phyloP scores from a whole-genome alignment of 78 protist species.

The Capsaspora owczarzaki region DNA sequence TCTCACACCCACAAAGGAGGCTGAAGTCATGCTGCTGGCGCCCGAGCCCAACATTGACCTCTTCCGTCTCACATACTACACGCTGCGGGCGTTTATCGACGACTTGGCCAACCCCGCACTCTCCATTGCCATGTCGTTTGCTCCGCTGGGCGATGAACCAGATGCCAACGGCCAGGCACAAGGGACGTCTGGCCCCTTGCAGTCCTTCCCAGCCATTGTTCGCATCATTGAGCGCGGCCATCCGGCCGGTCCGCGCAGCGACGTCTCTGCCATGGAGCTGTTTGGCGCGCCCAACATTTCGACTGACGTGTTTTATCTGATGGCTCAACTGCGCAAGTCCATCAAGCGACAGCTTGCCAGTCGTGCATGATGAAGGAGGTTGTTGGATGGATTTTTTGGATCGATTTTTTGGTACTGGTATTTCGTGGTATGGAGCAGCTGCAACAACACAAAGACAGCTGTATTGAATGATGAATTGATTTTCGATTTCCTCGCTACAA shows the following conservation, averaged over 20 bases:
- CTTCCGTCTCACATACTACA: background rate
- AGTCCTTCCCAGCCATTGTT: constrained; percentile 1
- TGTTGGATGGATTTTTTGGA: too few species aligned
- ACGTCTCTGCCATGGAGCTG: constrained; percentile 15
- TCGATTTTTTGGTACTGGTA: too few species aligned
- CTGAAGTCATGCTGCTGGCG: background rate
- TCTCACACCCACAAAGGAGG: constrained; percentile 20
- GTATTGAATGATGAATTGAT: too few species aligned
- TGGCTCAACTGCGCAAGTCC: background rate
- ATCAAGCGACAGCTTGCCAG: background rate
- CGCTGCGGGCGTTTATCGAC: background rate
- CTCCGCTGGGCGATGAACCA: background rate
- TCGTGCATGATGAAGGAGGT: too few species aligned
- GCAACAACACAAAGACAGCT: too few species aligned
- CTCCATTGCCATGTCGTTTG: constrained; percentile 10
- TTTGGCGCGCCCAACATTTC: constrained; percentile 18
- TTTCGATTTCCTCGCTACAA: too few species aligned
- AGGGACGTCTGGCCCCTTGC: too few species aligned
- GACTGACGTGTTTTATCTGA: background rate
- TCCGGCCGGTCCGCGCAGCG: constrained; percentile 11
- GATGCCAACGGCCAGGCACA: too few species aligned
- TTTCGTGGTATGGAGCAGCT: too few species aligned
- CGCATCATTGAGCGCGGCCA: constrained; percentile 21
- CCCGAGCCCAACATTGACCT: background rate
- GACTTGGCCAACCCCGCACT: constrained; percentile 3